Evolutionary conservation across 345 rosid genomes (phyloP).

Genomic region (Pistacia integerrima): DNA sequence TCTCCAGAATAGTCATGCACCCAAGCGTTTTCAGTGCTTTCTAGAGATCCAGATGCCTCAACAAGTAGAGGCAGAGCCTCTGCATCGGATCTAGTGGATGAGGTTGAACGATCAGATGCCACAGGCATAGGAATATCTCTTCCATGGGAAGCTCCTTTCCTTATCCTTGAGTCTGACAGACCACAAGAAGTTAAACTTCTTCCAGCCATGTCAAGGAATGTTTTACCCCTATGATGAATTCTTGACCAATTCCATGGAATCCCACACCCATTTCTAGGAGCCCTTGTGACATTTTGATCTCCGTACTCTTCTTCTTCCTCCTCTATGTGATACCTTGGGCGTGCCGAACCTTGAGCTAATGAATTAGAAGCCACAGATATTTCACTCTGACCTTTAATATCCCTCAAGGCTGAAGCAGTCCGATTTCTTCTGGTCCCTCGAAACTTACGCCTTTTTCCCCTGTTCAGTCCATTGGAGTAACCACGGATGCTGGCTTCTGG

Average conservation of each 20-base stretch:
- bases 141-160: conserved; percentile 56
- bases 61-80: conserved; percentile 77
- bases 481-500: conserved; percentile 40
- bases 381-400: conserved; percentile 62
- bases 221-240: conserved; percentile 84
- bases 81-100: conserved; percentile 48
- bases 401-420: conserved; percentile 41
- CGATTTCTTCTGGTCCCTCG: conserved; percentile 60
- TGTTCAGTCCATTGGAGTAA: conserved; percentile 42
- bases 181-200: conserved; percentile 91
- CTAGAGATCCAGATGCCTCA: conserved; percentile 64
- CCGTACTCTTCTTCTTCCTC: conserved; percentile 50
- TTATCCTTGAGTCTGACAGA: conserved; percentile 63
- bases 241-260: conserved; percentile 98
- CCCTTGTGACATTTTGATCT: conserved; percentile 54
- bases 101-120: conserved; percentile 59
- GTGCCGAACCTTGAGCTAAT: conserved; percentile 45
- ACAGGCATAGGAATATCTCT: conserved; percentile 62
- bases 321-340: conserved; percentile 39
- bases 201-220: conserved; percentile 87
- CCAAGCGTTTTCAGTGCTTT: conserved; percentile 71
- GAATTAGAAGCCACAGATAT: conserved; percentile 84
- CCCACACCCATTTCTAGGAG: conserved; percentile 90
- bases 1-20: conserved; percentile 94
- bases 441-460: conserved; percentile 64